A percentile compares a stretch with the other conserved stretches of the same genome.
phyloP scores from a whole-genome alignment of 768 basidiomycete species.

The Auriscalpium vulgare region DNA sequence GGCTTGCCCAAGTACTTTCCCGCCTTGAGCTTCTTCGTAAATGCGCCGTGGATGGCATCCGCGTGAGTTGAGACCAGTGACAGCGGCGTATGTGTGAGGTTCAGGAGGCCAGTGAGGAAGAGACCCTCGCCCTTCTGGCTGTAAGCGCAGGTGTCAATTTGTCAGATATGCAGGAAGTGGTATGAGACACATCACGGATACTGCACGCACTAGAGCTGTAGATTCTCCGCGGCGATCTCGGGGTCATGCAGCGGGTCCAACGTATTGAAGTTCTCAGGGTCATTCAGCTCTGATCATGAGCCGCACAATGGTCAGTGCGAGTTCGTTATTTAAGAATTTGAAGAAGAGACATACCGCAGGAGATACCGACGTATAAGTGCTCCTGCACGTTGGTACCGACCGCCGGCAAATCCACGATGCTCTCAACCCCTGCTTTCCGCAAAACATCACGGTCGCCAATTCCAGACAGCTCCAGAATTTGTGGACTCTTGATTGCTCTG shows the following conservation, averaged over 20 bases:
- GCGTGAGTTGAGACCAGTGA: slow-evolving; percentile 16
- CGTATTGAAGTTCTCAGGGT: slow-evolving; percentile 21
- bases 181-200: background rate
- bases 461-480: slow-evolving; percentile 49
- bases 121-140: slow-evolving; percentile 20
- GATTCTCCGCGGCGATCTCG: slow-evolving; percentile 20
- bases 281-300: slow-evolving; percentile 21
- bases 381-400: slow-evolving; percentile 53
- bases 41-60: slow-evolving; percentile 17
- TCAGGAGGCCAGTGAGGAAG: slow-evolving; percentile 21
- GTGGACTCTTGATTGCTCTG: slow-evolving; percentile 33
- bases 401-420: slow-evolving; percentile 33
- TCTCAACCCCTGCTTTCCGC: slow-evolving; percentile 28
- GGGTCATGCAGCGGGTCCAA: slow-evolving; percentile 25
- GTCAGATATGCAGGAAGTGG: background rate
- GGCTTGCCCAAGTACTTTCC: slow-evolving; percentile 20
- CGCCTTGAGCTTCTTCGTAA: slow-evolving; percentile 16
- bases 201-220: slow-evolving; percentile 25
- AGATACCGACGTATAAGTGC: slow-evolving; percentile 25
- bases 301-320: background rate
- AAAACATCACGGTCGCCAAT: slow-evolving; percentile 40
- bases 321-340: background rate
- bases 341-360: slow-evolving; percentile 18
- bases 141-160: background rate
- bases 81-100: slow-evolving; percentile 19